Evolutionary conservation across 495 filamentous ascomycete species (phyloP), one percentile per base, ranked within the genome.

Genomic region (Xylaria intraflava): DNA sequence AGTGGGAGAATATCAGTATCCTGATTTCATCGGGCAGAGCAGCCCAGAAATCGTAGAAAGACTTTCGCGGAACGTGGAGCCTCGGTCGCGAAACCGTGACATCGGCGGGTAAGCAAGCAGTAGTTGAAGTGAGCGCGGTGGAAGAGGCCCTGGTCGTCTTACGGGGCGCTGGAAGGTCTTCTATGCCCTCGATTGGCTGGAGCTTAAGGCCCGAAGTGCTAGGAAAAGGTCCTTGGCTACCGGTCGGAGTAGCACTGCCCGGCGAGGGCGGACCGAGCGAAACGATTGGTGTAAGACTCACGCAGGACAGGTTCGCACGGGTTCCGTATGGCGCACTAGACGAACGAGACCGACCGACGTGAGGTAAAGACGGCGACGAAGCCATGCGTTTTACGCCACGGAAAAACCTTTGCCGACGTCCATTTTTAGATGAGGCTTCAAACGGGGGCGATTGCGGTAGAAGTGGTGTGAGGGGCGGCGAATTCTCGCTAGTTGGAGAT

Each of bases 381-480:
- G 90, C 87, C 53, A 97, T 93, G 38, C 90, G 87, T 60, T 94
- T 84, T 44, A 98, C 78, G 44, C 82, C 83, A 54, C 89, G 84
- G 19, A 96, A 70, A 36, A 97, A 71, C 46, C 83, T 83, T 51
- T 84, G 82, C 29, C 88, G 80, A 20, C 87, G 85, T 65, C 84
- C 90, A 43, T 83, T 74, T 69, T 88, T 93, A 7, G 71, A 68
- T 10, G 74, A 72, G 38, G 68, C 70, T 35, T 83, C 82, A 47
- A 77, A 40, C 19, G 58, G 56, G 33, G 56, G 56, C 22, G 51
- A 49, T 55, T 33, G 26, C 22, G 33, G 27, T 19, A 53, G 47
- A 30, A 58, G 58, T 29, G 51, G 53, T 22, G 53, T 49, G 58
- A 30, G 24, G 22, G 33, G 35, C n/a, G 56, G 46, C 35, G 50